phyloP scores from a whole-genome alignment of 163 green algal genomes.

The Scenedesmus sp. region DNA sequence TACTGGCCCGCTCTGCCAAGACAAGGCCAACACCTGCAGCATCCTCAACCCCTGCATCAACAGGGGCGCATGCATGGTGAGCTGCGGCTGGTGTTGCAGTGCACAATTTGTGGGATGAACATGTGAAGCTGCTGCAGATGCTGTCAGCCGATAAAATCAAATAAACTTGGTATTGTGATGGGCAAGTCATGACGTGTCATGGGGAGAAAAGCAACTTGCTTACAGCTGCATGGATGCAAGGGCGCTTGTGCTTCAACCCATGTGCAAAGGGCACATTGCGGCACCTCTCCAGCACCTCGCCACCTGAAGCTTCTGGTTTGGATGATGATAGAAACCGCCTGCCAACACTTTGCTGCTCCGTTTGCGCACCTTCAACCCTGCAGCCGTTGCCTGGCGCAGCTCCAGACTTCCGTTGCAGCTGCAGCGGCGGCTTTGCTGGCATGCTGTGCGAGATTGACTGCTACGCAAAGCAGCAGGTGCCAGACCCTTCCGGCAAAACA shows the following conservation, averaged over 20 bases:
- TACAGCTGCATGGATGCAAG: too few species aligned
- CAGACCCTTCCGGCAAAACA: background rate
- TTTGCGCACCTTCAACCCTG: background rate
- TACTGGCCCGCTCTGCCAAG: background rate
- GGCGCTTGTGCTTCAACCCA: too few species aligned
- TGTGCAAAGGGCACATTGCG: too few species aligned
- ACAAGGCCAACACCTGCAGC: conserved; percentile 7
- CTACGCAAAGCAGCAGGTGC: background rate
- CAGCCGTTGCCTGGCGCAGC: background rate
- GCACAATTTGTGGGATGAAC: background rate
- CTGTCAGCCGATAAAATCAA: too few species aligned
- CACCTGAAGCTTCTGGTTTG: too few species aligned
- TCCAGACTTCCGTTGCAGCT: conserved; percentile 1
- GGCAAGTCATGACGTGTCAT: too few species aligned
- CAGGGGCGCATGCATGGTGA: conserved; percentile 11
- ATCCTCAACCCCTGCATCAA: background rate
- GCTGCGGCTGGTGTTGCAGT: background rate
- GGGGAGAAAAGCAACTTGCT: too few species aligned
- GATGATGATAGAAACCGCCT: too few species aligned
- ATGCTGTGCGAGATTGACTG: background rate
- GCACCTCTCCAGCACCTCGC: too few species aligned
- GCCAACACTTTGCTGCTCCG: too few species aligned
- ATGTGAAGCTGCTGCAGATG: too few species aligned
- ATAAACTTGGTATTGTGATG: too few species aligned
- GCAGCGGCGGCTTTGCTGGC: conserved; percentile 31